These are phyloP conservation scores for Pseudogymnoascus sp. DNA, from an alignment of 2,329 filamentous ascomycete species.

Conservation along the genomic window DNA sequence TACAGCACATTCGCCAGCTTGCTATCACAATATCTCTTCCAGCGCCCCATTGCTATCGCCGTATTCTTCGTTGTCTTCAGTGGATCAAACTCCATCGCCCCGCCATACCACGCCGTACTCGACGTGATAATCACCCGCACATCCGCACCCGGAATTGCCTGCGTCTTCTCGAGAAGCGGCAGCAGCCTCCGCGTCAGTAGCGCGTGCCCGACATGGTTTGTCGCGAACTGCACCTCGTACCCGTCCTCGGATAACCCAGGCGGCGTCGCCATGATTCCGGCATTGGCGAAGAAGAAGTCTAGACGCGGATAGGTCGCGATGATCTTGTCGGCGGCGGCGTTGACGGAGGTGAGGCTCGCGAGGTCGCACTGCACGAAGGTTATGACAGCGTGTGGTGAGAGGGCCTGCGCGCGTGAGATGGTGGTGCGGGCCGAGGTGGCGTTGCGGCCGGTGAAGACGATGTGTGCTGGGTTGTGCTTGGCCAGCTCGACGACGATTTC, in stretches of 20 bases:
- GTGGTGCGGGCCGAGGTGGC: conserved; percentile 30
- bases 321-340: conserved; percentile 33
- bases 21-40: conserved; percentile 35
- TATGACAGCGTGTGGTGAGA: conserved; percentile 20
- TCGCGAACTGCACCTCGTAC: conserved; percentile 42
- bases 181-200: conserved; percentile 34
- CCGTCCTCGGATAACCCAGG: conserved; percentile 35
- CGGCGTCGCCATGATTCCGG: conserved; percentile 36
- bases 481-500: conserved; percentile 34
- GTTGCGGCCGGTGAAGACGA: conserved; percentile 32
- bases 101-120: conserved; percentile 12
- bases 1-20: conserved; percentile 42
- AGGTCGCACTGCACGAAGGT: conserved; percentile 38
- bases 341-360: conserved; percentile 35
- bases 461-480: conserved; percentile 32
- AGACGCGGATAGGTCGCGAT: conserved; percentile 28
- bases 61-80: conserved; percentile 21
- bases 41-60: conserved; percentile 21
- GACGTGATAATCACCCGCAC: conserved; percentile 17
- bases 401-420: conserved; percentile 31
- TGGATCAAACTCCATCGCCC: conserved; percentile 26
- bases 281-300: conserved; percentile 40
- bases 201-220: conserved; percentile 43
- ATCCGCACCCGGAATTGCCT: conserved; percentile 14
- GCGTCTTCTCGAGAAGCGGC: conserved; percentile 26